Evolutionary conservation across 1,284 basidiomycete species (phyloP).

Genomic region (Cutaneotrichosporon mucoides): DNA sequence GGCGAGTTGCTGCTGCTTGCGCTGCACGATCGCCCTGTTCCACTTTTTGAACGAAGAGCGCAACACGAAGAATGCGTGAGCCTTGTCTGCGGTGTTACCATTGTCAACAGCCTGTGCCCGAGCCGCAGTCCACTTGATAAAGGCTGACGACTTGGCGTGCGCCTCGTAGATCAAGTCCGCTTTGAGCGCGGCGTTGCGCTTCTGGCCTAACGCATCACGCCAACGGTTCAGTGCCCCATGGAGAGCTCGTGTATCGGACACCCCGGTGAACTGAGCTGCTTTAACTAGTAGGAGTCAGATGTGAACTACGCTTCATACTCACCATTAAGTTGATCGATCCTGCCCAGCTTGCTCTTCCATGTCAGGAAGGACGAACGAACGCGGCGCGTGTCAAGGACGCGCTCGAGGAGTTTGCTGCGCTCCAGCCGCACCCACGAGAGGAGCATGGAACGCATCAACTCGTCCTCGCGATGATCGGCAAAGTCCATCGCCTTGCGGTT

Average conservation of each 20-base stretch:
- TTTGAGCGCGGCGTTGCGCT: constrained; percentile 22
- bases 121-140: constrained; percentile 28
- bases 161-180: constrained; percentile 26
- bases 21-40: constrained; percentile 18
- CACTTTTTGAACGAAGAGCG: constrained; percentile 30
- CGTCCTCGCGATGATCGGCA: constrained; percentile 9
- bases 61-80: constrained; percentile 36
- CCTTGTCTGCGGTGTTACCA: constrained; percentile 30
- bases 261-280: constrained; percentile 1
- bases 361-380: background rate
- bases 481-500: constrained; percentile 3
- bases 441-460: constrained; percentile 12
- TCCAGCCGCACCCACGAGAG: constrained; percentile 15
- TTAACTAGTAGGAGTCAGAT: constrained; percentile 9
- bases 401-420: constrained; percentile 12
- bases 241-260: background rate
- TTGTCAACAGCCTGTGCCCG: constrained; percentile 19
- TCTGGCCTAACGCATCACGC: constrained; percentile 24
- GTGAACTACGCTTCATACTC: background rate
- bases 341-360: constrained; percentile 11
- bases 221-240: constrained; percentile 25
- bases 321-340: constrained; percentile 6
- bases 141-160: constrained; percentile 9
- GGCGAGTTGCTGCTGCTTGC: constrained; percentile 20
- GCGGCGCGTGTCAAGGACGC: constrained; percentile 13